Conservation (phyloP, 2,329 filamentous ascomycete species). For the Esteya vermicola region DNA sequence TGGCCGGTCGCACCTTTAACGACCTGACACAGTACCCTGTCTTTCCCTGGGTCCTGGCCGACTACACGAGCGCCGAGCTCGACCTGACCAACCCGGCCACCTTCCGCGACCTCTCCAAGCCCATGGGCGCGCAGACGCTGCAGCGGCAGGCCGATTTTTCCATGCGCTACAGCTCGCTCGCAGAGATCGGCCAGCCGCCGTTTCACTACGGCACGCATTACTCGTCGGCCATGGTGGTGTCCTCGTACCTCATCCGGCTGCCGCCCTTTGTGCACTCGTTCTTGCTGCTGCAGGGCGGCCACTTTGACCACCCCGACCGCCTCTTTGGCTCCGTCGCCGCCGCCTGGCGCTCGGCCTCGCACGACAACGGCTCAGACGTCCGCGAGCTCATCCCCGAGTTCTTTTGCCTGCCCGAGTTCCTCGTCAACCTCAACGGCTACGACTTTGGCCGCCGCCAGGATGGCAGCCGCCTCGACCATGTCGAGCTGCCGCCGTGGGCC, state of each 20-base stretch:
- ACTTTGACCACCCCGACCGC: constrained; percentile 89
- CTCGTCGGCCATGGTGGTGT: constrained; percentile 97
- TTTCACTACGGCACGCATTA: constrained; percentile 99
- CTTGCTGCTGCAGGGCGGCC: constrained; percentile 84
- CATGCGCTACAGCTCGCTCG: constrained; percentile 74
- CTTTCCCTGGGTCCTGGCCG: constrained; percentile 92
- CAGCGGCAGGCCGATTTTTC: constrained; percentile 65
- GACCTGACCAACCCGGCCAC: constrained; percentile 72
- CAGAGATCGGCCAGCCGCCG: constrained; percentile 81
- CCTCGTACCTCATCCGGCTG: constrained; percentile 85
- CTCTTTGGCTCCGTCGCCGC: constrained; percentile 88
- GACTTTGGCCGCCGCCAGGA: constrained; percentile 82
- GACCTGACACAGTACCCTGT: constrained; percentile 96
- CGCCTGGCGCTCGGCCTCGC: constrained; percentile 81
- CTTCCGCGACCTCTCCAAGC: constrained; percentile 85
- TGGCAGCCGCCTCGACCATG: constrained; percentile 67
- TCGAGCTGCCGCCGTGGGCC: constrained; percentile 87
- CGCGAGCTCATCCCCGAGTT: constrained; percentile 93
- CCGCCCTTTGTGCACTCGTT: constrained; percentile 96
- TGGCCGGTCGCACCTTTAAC: constrained; percentile 94
- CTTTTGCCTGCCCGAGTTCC: constrained; percentile 89
- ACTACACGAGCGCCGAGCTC: constrained; percentile 88
- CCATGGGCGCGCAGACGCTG: constrained; percentile 83
- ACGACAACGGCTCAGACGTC: constrained; percentile 84
- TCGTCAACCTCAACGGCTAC: constrained; percentile 87